Evolutionary conservation across 495 filamentous ascomycete species (phyloP).

Genomic region (Trypethelium eluteriae): DNA sequence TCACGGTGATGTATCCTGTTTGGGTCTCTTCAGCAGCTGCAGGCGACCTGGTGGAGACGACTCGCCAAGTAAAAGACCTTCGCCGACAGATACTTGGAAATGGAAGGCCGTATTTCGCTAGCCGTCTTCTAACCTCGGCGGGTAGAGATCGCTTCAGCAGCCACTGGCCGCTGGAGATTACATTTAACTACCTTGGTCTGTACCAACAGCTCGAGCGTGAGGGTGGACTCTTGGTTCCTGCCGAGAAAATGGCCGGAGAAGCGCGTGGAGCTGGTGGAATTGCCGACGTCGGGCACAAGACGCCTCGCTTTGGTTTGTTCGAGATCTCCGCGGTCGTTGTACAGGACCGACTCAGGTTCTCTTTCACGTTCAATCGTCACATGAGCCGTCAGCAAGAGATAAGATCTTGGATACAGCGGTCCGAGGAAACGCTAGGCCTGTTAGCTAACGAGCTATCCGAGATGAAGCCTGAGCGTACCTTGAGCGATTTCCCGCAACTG

Average conservation of each 20-base stretch:
- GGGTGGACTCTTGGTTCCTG: conserved; percentile 54
- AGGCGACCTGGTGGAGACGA: conserved; percentile 22
- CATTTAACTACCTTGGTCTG: conserved; percentile 62
- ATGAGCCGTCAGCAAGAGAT: conserved; percentile 54
- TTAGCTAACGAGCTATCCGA: conserved; percentile 45
- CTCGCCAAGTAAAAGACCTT: conserved; percentile 22
- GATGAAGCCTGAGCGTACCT: conserved; percentile 46
- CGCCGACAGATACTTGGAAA: conserved; percentile 23
- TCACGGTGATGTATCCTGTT: conserved; percentile 27
- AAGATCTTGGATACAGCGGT: conserved; percentile 51
- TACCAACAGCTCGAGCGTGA: conserved; percentile 55
- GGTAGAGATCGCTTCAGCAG: conserved; percentile 37
- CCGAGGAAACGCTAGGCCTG: conserved; percentile 46
- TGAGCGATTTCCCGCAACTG: conserved; percentile 57
- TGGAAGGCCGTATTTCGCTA: conserved; percentile 25
- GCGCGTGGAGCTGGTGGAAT: conserved; percentile 19
- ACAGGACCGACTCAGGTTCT: conserved; percentile 52
- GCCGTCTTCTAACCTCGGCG: conserved; percentile 20
- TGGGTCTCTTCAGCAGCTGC: conserved; percentile 15
- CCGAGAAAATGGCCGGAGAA: conserved; percentile 34
- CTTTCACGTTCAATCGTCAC: conserved; percentile 55
- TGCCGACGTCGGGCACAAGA: conserved; percentile 47
- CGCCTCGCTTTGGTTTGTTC: conserved; percentile 57
- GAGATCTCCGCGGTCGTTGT: conserved; percentile 57
- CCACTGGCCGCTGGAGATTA: conserved; percentile 59